phyloP scores from a whole-genome alignment of 768 basidiomycete species.

The Termitomyces sp. region DNA sequence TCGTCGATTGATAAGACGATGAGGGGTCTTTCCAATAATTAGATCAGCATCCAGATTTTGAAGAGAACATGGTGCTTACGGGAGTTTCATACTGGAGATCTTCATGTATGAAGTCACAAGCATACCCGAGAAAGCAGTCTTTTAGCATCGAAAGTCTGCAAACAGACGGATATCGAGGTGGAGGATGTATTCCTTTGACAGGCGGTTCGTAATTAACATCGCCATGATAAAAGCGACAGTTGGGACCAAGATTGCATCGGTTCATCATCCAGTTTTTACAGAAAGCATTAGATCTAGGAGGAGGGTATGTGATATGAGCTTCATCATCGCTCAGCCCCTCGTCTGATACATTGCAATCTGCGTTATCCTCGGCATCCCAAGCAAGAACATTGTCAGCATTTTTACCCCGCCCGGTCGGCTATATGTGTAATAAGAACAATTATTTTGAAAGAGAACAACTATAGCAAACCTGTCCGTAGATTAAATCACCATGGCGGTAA shows the following conservation, averaged over 20 bases:
- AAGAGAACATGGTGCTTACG: not conserved
- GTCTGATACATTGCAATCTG: not conserved
- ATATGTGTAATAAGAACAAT: not conserved
- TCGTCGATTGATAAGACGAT: not conserved
- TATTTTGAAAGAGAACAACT: not conserved
- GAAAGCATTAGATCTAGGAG: constrained; percentile 3
- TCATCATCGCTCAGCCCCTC: not conserved
- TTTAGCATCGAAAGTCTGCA: constrained; percentile 3
- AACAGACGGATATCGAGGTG: constrained; percentile 4
- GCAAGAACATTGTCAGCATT: not conserved
- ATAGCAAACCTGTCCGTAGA: constrained; percentile 4
- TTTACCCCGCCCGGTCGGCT: not conserved
- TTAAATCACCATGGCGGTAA: constrained; percentile 6
- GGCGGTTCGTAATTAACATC: constrained; percentile 13
- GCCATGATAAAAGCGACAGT: constrained; percentile 9
- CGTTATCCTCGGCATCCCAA: not conserved
- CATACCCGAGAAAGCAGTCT: constrained; percentile 4
- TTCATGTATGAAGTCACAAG: constrained; percentile 9
- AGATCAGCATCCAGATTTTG: not conserved
- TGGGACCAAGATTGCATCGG: constrained; percentile 9
- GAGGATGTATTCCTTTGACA: constrained; percentile 12
- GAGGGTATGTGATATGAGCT: constrained; percentile 1
- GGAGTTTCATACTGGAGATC: constrained; percentile 10
- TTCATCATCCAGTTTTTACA: constrained; percentile 11
- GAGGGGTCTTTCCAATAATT: not conserved